Evolutionary conservation across 257 asterid species (phyloP).

Genomic region (Pogostemon cablin): DNA sequence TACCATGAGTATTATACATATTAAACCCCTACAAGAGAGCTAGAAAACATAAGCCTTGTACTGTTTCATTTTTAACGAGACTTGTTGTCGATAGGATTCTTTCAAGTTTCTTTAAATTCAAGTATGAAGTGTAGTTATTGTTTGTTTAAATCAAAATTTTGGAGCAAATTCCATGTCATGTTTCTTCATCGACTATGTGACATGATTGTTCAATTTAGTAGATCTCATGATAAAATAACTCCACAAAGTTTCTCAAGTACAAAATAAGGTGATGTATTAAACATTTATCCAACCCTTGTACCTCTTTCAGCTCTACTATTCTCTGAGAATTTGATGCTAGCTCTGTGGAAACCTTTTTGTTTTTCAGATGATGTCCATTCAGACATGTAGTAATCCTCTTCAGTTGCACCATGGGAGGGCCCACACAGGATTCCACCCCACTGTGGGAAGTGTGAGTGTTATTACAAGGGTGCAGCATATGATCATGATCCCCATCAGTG

Average conservation of each 20-base stretch:
- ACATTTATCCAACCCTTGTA: conserved; percentile 16
- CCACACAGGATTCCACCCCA: conserved; percentile 92
- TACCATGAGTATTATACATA: background rate
- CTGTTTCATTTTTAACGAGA: background rate
- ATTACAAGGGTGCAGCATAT: conserved; percentile 59
- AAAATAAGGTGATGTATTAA: no score
- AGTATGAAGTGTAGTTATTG: background rate
- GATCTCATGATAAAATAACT: no score
- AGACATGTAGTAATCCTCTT: conserved; percentile 78
- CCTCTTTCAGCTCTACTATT: conserved; percentile 76
- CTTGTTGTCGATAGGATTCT: background rate
- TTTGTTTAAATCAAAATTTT: background rate
- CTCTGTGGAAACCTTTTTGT: conserved; percentile 56
- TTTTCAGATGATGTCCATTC: conserved; percentile 71
- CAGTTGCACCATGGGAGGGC: conserved; percentile 60
- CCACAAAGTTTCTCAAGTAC: no score
- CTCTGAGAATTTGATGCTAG: conserved; percentile 75
- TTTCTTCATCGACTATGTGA: no score
- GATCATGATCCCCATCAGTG: conserved; percentile 84
- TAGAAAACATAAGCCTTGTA: background rate
- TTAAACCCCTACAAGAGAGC: background rate
- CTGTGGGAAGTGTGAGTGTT: conserved; percentile 67
- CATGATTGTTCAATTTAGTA: no score
- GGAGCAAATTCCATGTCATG: background rate
- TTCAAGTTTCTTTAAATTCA: background rate